These are phyloP conservation scores for Gremmenia infestans DNA, from an alignment of 2,329 filamentous ascomycete species.

Conservation along the genomic window DNA sequence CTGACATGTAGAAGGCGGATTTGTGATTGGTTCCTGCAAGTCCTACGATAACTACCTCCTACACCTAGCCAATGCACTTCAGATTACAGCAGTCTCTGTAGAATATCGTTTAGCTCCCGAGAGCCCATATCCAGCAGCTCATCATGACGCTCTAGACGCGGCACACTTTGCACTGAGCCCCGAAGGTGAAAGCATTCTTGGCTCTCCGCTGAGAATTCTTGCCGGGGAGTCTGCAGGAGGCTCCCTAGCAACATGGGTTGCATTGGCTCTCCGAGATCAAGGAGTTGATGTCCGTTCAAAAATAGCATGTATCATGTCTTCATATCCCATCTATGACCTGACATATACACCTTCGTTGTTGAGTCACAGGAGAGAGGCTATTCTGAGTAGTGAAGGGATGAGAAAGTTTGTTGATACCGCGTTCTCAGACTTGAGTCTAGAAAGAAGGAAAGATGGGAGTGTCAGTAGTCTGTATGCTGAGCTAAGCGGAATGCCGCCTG, in stretches of 20 bases:
- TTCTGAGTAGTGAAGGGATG: constrained; percentile 42
- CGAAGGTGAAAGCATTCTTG: constrained; percentile 37
- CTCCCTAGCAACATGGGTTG: constrained; percentile 41
- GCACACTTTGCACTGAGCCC: constrained; percentile 45
- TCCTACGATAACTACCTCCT: constrained; percentile 30
- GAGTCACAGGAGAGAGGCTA: constrained; percentile 14
- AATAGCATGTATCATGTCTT: constrained; percentile 42
- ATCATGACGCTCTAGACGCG: constrained; percentile 40
- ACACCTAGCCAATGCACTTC: constrained; percentile 40
- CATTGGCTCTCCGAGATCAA: constrained; percentile 35
- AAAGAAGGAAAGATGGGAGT: constrained; percentile 2
- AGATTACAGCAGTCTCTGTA: constrained; percentile 42
- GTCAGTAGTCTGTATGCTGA: no score
- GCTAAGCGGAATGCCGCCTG: constrained; percentile 37
- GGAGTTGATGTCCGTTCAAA: constrained; percentile 27
- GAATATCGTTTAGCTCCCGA: constrained; percentile 11
- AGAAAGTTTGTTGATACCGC: constrained; percentile 12
- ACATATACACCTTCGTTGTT: constrained; percentile 37
- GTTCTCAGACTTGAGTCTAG: background rate
- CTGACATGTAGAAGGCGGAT: no score
- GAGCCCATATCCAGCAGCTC: background rate
- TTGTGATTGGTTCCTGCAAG: no score
- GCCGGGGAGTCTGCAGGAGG: constrained; percentile 44
- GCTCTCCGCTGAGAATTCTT: constrained; percentile 36
- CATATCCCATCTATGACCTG: constrained; percentile 47